phyloP scores from a whole-genome alignment of 2,329 filamentous ascomycete genomes.

The Hypoxylon sp. region DNA sequence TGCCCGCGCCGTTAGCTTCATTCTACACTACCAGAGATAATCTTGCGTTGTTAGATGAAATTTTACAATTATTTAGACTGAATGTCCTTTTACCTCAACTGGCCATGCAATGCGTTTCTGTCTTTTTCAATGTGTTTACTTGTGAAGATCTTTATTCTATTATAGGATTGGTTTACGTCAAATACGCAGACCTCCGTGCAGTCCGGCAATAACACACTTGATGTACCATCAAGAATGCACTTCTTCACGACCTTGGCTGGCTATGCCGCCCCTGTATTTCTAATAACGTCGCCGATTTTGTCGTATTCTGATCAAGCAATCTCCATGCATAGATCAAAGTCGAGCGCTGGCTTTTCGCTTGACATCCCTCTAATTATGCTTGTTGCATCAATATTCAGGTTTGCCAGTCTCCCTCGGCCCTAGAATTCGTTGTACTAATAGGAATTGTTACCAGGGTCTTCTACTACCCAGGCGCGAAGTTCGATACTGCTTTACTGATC shows the following conservation, averaged over 20 bases:
- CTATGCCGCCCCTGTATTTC: constrained; percentile 72
- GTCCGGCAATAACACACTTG: constrained; percentile 13
- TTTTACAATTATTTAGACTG: constrained; percentile 9
- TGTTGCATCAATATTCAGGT: constrained; percentile 75
- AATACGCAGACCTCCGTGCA: constrained; percentile 9
- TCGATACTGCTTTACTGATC: constrained; percentile 72
- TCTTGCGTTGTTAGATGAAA: constrained; percentile 13
- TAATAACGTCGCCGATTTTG: constrained; percentile 72
- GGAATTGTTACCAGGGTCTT: constrained; percentile 66
- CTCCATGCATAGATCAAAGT: constrained; percentile 73
- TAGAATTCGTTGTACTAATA: constrained; percentile 15
- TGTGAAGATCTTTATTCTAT: neutral
- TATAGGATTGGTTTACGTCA: constrained; percentile 17
- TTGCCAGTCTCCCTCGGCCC: constrained; percentile 37
- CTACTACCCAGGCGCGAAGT: constrained; percentile 76
- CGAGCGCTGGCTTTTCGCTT: constrained; percentile 76
- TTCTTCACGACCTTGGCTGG: constrained; percentile 65
- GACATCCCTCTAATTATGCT: constrained; percentile 81
- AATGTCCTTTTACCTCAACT: constrained; percentile 1
- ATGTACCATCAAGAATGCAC: constrained; percentile 51
- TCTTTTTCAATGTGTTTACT: constrained; percentile 6
- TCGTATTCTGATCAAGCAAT: constrained; percentile 76
- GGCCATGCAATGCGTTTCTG: constrained; percentile 4
- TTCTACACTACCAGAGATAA: constrained; percentile 24
- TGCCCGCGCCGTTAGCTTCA: constrained; percentile 28